Evolutionary conservation across 805 yeast species (phyloP).

Genomic region (Lipomyces kockii): DNA sequence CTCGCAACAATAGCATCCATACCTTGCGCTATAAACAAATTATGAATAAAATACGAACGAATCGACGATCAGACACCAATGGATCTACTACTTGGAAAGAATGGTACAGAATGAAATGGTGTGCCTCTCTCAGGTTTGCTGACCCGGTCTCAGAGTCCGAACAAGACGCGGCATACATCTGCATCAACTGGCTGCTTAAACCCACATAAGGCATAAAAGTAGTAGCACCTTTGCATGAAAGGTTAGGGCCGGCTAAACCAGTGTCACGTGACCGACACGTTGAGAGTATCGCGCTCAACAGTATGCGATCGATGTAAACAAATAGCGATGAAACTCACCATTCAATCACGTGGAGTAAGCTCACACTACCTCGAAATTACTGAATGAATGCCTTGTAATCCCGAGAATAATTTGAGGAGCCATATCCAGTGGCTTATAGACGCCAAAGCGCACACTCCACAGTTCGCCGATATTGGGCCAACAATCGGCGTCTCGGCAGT

Average conservation of each 20-base stretch:
- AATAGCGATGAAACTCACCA: neutral
- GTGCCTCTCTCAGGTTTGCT: neutral
- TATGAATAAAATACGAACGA: neutral
- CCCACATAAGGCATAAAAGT: too few relatives aligned
- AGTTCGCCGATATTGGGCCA: neutral
- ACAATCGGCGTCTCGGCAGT: conserved; percentile 1
- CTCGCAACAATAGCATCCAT: conserved; percentile 45
- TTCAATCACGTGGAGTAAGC: neutral
- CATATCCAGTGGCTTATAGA: conserved; percentile 26
- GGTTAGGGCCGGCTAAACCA: too few relatives aligned
- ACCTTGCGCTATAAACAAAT: neutral
- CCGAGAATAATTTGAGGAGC: conserved; percentile 20
- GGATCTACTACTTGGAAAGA: too few relatives aligned
- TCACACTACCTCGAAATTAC: neutral
- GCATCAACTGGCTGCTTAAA: too few relatives aligned
- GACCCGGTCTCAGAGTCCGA: neutral
- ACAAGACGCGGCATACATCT: neutral
- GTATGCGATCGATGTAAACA: neutral
- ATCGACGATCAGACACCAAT: neutral
- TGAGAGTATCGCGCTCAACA: too few relatives aligned
- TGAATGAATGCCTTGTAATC: conserved; percentile 10
- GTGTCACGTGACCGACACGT: too few relatives aligned
- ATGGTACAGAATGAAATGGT: neutral
- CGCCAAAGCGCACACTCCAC: conserved; percentile 18
- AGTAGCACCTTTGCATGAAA: too few relatives aligned